Percentiles rank a stretch among this genome's conserved stretches.
These are phyloP conservation scores for Testicularia cyperi DNA, from an alignment of 1,284 basidiomycete genomes.

Conservation along the genomic window DNA sequence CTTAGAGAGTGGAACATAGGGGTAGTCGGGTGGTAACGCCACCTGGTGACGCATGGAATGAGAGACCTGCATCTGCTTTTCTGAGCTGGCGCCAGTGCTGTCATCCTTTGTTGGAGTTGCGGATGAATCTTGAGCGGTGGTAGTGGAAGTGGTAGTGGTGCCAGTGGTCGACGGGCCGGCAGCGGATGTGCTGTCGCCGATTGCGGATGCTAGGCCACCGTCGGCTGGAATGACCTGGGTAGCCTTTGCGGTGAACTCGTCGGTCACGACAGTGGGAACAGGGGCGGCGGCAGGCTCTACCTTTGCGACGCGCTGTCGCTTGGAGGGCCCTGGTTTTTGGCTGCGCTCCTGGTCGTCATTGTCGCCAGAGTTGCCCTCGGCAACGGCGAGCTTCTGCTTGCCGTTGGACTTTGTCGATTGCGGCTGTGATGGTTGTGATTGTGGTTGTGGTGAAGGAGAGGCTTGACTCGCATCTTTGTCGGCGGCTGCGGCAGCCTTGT, in stretches of 20 bases:
- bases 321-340: conserved; percentile 29
- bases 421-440: neutral
- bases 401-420: neutral
- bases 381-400: neutral
- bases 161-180: too few species aligned
- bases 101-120: too few species aligned
- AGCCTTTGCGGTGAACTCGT: conserved; percentile 47
- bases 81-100: conserved; percentile 13
- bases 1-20: conserved; percentile 85
- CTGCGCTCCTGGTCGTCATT: neutral
- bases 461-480: too few species aligned
- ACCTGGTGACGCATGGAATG: conserved; percentile 82
- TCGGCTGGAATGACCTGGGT: conserved; percentile 23
- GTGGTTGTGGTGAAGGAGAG: conserved; percentile 3
- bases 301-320: conserved; percentile 24
- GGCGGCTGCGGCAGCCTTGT: conserved; percentile 11
- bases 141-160: too few species aligned
- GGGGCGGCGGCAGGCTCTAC: conserved; percentile 10
- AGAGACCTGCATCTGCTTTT: conserved; percentile 46
- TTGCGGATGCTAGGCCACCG: conserved; percentile 4
- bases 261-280: conserved; percentile 41
- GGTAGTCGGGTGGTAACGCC: conserved; percentile 86
- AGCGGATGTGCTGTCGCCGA: conserved; percentile 4
- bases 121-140: too few species aligned
- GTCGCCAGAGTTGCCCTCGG: neutral